Base-by-base conservation (phyloP, 2,329 filamentous ascomycete genomes). In the Pseudogymnoascus sp. region DNA sequence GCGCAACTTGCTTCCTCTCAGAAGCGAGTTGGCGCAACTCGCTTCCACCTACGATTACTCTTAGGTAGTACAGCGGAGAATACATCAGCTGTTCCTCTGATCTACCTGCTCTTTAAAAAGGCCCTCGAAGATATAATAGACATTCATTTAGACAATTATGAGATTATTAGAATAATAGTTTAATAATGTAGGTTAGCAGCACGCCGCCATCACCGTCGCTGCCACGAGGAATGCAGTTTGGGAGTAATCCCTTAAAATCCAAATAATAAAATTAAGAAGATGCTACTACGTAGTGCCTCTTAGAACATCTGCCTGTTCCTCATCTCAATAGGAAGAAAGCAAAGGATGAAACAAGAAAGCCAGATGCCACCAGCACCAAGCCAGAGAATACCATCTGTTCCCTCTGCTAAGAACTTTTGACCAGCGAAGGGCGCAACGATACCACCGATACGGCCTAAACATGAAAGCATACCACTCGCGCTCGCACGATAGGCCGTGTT, bases 341-440 rank as follows among this genome's bases (percentile, higher is more conserved):
- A 60, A 23, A 60, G 33, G 16, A 37, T 14, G 6, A 14, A 6
- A 35, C 26, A 31, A 16, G 58, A 41, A 35, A 60, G 14, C 58
- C 58, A 60, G 16, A 60, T 60, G 12, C 58, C 58, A 33, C 58
- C 58, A 60, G 58, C 58, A 33, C 58, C 58, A n/a, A 60, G 58
- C 58, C 58, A 60, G 26, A 60, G 33, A 35, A 60, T 35, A 23
- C 58, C 58, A 31, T 14, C 58, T n/a, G 26, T 60, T 23, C 58
- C 58, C 19, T 60, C 33, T 31, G 14, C 58, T 29, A 60, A 8
- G 35, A 33, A 60, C 26, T 37, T 29, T 38, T 60, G 58, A 23
- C 58, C 58, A 16, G 58, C 58, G 11, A 60, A 60, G 6, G 58
- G 58, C 12, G 58, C 58, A 60, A 60, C 58, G 7, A 60, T 60